Evolutionary conservation across 768 basidiomycete genomes (phyloP).

Genomic region (Austroboletus eburneus): DNA sequence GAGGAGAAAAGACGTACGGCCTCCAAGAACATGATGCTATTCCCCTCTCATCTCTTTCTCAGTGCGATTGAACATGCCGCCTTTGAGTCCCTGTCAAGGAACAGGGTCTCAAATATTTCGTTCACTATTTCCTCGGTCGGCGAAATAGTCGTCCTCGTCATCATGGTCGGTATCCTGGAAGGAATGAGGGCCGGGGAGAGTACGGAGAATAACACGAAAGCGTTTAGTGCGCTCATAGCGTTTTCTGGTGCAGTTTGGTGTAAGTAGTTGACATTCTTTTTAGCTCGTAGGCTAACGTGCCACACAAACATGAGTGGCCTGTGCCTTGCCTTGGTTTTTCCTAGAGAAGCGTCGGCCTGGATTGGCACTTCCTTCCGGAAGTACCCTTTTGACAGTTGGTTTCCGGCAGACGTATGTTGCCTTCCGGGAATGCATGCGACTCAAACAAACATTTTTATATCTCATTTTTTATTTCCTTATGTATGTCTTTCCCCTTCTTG

Average conservation of each 20-base stretch:
- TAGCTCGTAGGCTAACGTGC: neutral
- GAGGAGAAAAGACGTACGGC: conserved; percentile 46
- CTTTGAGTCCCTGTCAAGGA: conserved; percentile 62
- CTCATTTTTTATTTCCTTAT: conserved; percentile 75
- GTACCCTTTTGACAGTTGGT: conserved; percentile 57
- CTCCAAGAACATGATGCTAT: neutral
- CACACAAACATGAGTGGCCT: conserved; percentile 41
- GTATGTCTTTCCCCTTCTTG: conserved; percentile 33
- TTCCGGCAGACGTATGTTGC: conserved; percentile 65
- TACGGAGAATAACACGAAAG: conserved; percentile 68
- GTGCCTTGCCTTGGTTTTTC: conserved; percentile 71
- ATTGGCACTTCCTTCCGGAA: conserved; percentile 51
- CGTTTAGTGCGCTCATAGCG: conserved; percentile 73
- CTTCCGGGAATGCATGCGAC: conserved; percentile 56
- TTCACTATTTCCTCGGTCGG: conserved; percentile 67
- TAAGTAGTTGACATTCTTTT: conserved; percentile 30
- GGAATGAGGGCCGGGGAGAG: conserved; percentile 57
- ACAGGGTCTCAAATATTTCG: conserved; percentile 72
- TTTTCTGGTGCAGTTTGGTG: conserved; percentile 77
- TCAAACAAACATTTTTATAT: conserved; percentile 73
- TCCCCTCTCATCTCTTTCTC: neutral
- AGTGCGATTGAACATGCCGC: conserved; percentile 49
- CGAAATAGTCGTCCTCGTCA: conserved; percentile 62
- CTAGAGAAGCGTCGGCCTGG: conserved; percentile 66
- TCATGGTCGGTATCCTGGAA: conserved; percentile 75